A percentile compares a stretch with the other conserved stretches of the same genome.
phyloP scores from a whole-genome alignment of 2,329 filamentous ascomycete species.

The Paramyrothecium roridum region DNA sequence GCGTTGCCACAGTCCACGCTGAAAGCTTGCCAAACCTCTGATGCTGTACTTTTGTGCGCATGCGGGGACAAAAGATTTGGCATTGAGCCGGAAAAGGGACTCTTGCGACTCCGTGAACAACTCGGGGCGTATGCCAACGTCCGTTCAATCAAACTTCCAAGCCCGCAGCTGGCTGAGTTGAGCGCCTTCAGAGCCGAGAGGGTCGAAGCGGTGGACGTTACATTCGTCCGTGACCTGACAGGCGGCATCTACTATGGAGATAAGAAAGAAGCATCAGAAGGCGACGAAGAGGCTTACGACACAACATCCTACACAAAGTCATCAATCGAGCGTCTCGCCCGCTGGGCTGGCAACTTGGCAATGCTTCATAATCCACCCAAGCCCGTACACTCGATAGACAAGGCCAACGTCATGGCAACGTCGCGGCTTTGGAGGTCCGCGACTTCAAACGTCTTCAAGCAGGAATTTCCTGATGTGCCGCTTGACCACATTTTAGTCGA shows the following conservation, averaged over 20 bases:
- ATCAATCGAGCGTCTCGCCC: conserved; percentile 69
- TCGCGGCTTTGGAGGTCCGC: conserved; percentile 16
- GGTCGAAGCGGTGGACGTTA: conserved; percentile 69
- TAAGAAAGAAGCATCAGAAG: conserved; percentile 43
- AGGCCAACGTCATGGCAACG: conserved; percentile 19
- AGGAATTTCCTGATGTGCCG: conserved; percentile 14
- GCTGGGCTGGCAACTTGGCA: conserved; percentile 65
- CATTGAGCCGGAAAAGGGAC: conserved; percentile 56
- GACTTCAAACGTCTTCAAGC: conserved; percentile 9
- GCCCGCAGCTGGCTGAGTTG: conserved; percentile 62
- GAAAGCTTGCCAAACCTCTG: conserved; percentile 5
- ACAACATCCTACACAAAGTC: conserved; percentile 65
- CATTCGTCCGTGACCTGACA: conserved; percentile 72
- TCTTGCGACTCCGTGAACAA: conserved; percentile 70
- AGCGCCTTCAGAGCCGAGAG: conserved; percentile 69
- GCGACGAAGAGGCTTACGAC: conserved; percentile 31
- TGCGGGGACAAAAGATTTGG: conserved; percentile 2
- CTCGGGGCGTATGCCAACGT: conserved; percentile 54
- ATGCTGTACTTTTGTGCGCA: conserved; percentile 7
- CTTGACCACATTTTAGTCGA: conserved; percentile 17
- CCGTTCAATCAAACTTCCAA: conserved; percentile 74
- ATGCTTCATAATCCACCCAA: conserved; percentile 51
- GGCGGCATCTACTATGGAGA: conserved; percentile 79
- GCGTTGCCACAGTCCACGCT: conserved; percentile 3
- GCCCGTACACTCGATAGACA: conserved; percentile 30